Evolutionary conservation across 257 asterid genomes (phyloP), one percentile per base, ranked within the genome.

Genomic region (Cordia subcordata): DNA sequence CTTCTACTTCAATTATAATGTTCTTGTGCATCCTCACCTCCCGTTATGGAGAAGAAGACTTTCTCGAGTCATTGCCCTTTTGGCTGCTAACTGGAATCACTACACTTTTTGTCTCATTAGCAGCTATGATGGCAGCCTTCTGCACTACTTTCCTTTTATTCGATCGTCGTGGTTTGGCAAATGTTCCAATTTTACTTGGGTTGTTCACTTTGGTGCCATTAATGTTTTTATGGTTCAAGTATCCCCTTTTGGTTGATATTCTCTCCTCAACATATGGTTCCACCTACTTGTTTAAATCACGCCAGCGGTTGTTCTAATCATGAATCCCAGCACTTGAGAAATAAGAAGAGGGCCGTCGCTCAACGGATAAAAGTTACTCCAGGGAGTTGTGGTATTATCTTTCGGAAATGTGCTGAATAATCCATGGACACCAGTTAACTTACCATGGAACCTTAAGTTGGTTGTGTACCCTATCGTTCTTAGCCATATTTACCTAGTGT

Each of bases 1-100:
- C 56, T 52, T 52, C 56, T 4, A 20, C 32, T 23, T 20, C 77
- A 9, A 8, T 75, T 19, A 8, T 71, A 10, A 67, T 66, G 69
- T 75, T 67, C 68, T 52, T 71, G 55, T 73, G 81, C 13, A 75
- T 75, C 44, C 74, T 75, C 8, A 71, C 72, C 0, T 71, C 77
- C 0, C 57, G 65, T 15, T 68, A 63, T 13, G 71, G 74, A 8
- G 77, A 67, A 56, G 17, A 65, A 38, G 76, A 52, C 49, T 68
- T 60, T 52, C 68, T 60, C 35, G 57, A 20, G 47, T 58, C 47
- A 8, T 32, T 63, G 38, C 75, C 75, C 11, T 52, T 52, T 21
- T 52, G 56, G 56, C 56, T 52, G 0, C 22, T 13, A 10, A 52
- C 32, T 4, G 56, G 37, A 52, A 52, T n/a, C 35, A 4, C 16